Evolutionary conservation across 495 filamentous ascomycete genomes (phyloP).

Genomic region (Hypoxylon cercidicola): DNA sequence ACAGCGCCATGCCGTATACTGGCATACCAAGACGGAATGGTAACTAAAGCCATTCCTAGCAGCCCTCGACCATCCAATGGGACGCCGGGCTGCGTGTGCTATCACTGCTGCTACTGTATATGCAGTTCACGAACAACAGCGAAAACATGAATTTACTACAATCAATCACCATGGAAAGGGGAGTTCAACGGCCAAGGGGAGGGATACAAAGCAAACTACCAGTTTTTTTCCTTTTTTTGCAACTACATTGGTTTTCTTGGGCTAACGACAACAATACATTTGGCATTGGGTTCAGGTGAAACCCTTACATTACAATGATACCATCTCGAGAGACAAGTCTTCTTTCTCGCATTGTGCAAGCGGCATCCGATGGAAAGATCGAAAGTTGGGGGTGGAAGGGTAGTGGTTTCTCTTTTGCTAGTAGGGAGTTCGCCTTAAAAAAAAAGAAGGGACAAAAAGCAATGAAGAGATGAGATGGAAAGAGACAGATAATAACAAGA

Average conservation of each 20-base stretch:
- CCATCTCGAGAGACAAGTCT: background rate
- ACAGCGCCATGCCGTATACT: constrained; percentile 44
- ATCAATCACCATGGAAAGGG: constrained; percentile 33
- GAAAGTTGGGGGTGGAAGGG: constrained; percentile 8
- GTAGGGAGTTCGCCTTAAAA: too few relatives aligned
- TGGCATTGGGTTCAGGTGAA: constrained; percentile 8
- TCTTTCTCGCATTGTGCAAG: too few relatives aligned
- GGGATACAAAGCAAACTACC: background rate
- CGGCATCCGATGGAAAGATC: background rate
- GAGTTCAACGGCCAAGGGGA: constrained; percentile 23
- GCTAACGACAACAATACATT: constrained; percentile 5
- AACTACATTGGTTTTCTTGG: background rate
- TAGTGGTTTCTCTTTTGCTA: too few relatives aligned
- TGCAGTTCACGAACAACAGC: constrained; percentile 26
- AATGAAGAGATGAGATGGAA: too few relatives aligned
- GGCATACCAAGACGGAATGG: constrained; percentile 22
- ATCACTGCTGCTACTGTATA: constrained; percentile 25
- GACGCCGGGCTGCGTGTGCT: constrained; percentile 15
- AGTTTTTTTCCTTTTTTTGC: background rate
- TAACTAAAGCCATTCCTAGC: constrained; percentile 11
- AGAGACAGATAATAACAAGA: too few relatives aligned
- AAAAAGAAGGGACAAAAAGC: too few relatives aligned
- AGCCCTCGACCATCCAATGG: constrained; percentile 3
- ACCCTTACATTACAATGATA: constrained; percentile 2
- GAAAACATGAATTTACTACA: constrained; percentile 24